Conservation (phyloP, 768 basidiomycete genomes). For the Myochromella boudieri region DNA sequence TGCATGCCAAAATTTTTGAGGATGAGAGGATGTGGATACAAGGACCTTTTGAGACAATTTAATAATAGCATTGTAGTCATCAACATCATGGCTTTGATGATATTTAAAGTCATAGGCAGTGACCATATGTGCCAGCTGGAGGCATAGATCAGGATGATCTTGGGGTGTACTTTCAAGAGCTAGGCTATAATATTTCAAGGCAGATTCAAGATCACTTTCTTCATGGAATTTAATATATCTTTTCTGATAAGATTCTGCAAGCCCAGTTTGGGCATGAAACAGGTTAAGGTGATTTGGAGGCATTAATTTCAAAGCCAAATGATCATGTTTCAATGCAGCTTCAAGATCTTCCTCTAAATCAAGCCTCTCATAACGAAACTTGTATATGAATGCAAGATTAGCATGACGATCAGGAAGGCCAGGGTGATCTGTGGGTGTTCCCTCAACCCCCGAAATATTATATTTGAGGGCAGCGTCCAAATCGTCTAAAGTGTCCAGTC, state of each 20-base stretch:
- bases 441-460: background rate
- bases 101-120: background rate
- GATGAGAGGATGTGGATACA: background rate
- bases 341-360: constrained; percentile 1
- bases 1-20: background rate
- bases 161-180: background rate
- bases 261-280: background rate
- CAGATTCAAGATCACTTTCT: constrained; percentile 1
- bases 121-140: background rate
- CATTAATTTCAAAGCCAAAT: background rate
- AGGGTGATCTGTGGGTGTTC: background rate
- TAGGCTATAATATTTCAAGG: background rate
- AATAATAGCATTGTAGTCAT: background rate
- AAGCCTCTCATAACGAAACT: background rate
- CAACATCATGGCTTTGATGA: background rate
- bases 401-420: background rate
- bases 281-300: background rate
- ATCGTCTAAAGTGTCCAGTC: background rate
- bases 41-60: background rate
- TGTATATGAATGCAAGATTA: background rate
- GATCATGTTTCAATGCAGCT: constrained; percentile 1
- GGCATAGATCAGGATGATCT: background rate
- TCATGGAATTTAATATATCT: background rate
- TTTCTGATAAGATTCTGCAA: background rate
- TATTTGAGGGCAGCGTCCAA: constrained; percentile 3